Evolutionary conservation across 371 early-diverging fungal species (phyloP).

Genomic region (Vairimorpha ceranae): DNA sequence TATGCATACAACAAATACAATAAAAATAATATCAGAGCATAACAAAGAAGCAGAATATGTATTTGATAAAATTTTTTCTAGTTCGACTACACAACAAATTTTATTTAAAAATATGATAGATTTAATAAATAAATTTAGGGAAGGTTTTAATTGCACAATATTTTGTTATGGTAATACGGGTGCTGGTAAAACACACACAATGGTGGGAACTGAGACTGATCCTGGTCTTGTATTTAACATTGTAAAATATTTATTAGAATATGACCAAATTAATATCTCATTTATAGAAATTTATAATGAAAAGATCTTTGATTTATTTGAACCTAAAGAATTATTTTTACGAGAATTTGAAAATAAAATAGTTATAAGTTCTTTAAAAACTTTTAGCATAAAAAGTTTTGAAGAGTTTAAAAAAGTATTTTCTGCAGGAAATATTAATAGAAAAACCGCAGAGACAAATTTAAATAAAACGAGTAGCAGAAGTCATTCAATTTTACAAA

Average conservation of each 20-base stretch:
- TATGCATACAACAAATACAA: slow-evolving; percentile 5
- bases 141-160: slow-evolving; percentile 61
- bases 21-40: background rate
- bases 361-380: slow-evolving; percentile 62
- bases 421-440: slow-evolving; percentile 18
- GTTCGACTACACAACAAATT: background rate
- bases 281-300: slow-evolving; percentile 61
- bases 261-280: slow-evolving; percentile 27
- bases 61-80: slow-evolving; percentile 35
- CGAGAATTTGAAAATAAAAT: slow-evolving; percentile 66
- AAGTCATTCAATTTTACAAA: slow-evolving; percentile 39
- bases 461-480: slow-evolving; percentile 51
- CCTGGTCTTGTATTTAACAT: slow-evolving; percentile 27
- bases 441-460: slow-evolving; percentile 37
- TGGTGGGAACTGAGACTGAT: slow-evolving; percentile 62
- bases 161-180: slow-evolving; percentile 71
- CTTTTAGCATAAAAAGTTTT: slow-evolving; percentile 62
- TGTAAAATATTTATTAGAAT: slow-evolving; percentile 31
- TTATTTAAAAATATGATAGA: slow-evolving; percentile 24
- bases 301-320: slow-evolving; percentile 31
- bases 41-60: slow-evolving; percentile 10
- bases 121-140: slow-evolving; percentile 2
- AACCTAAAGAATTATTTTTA: slow-evolving; percentile 32
- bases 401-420: slow-evolving; percentile 63
- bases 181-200: slow-evolving; percentile 69